Conservation (phyloP, 2,329 filamentous ascomycete species). For the Acephala macrosclerotiorum region DNA sequence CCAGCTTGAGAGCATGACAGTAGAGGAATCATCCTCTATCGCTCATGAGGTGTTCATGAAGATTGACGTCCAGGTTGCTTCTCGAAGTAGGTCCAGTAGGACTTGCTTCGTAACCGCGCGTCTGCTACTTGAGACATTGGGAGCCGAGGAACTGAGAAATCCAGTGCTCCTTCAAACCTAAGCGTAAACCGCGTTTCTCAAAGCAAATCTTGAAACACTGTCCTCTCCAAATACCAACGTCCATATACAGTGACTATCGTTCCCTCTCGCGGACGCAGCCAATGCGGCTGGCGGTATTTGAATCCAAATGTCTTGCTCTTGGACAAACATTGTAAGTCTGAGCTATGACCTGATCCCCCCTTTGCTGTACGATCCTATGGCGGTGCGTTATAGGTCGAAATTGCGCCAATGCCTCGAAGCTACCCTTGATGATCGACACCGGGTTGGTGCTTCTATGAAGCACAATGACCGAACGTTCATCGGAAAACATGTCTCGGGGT, state of each 20-base stretch:
- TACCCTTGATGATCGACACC: slow-evolving; percentile 1
- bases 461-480: not conserved
- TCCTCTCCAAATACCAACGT: not conserved
- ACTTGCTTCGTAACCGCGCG: too few species aligned
- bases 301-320: not conserved
- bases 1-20: too few species aligned
- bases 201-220: not conserved
- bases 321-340: not conserved
- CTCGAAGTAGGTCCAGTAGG: too few species aligned
- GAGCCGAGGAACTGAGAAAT: not conserved
- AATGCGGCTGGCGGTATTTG: not conserved
- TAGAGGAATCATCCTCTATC: too few species aligned
- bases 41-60: too few species aligned
- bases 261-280: not conserved
- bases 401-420: not conserved
- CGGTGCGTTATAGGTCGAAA: not conserved
- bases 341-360: not conserved
- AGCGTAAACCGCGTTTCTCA: not conserved
- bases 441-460: not conserved
- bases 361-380: not conserved
- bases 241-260: not conserved
- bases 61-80: too few species aligned
- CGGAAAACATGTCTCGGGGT: not conserved
- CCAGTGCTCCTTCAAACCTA: not conserved
- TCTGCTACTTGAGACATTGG: too few species aligned